Evolutionary conservation across 1,284 basidiomycete genomes (phyloP), one percentile per base, ranked within the genome.

Genomic region (Rhodotorula sp.): DNA sequence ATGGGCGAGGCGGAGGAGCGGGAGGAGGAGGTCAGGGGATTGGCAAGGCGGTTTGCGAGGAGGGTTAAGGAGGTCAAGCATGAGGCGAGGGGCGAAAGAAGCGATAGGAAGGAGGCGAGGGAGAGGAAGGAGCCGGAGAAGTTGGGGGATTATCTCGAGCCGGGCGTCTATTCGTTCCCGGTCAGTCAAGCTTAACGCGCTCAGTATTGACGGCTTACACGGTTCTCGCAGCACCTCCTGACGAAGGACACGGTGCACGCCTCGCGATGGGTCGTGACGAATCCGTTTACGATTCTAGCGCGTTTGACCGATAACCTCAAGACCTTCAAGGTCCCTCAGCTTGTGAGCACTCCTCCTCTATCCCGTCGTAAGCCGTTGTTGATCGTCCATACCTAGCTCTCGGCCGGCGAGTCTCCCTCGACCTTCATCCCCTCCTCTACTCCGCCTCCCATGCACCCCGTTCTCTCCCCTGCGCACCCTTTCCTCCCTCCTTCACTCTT

Each of bases 221-320:
- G 58, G 15, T 5, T 9, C 17, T 2, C 20, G 3, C 62, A 68
- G 67, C 53, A 68, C 39, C n/a, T 68, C 4, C 32, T 63, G 7
- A 60, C 59, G 1, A 64, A 57, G 39, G 67, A 68, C n/a, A 30
- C 46, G 5, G 62, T 68, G 20, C 62, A 61, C 32, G 59, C 61
- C 0, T 68, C 70, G 44, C 62, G 66, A 1, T 71, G 59, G 53
- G 57, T 71, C 60, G 66, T 68, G n/a, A 36, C 56, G 34, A 64
- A 66, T 54, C 67, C 66, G 19, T 68, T 68, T 27, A 54, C 70
- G 11, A 49, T 66, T 46, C 61, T 72, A 7, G 10, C 30, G 7
- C 51, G 57, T 4, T 39, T 66, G 1, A 48, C 39, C 7, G 58
- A 62, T 29, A 32, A 54, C 22, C 36, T 66, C 7, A 30, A 58